Evolutionary conservation across 352 stramenopile species (phyloP), one percentile per base, ranked within the genome.

Genomic region (Elongisporangium undulatum): DNA sequence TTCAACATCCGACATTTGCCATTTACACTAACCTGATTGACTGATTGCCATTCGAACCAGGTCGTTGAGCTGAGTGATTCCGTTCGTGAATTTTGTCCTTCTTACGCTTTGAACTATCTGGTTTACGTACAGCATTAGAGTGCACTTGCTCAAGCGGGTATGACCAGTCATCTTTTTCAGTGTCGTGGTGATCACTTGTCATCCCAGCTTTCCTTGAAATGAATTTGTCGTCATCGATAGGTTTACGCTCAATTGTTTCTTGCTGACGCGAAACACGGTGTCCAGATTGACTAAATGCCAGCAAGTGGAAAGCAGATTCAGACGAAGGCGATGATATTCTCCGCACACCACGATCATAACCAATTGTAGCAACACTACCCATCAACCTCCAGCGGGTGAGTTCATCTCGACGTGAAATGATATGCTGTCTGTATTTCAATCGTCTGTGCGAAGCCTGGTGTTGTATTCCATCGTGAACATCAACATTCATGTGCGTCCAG

Each of bases 401-500:
- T 52, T 77, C 69, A 7, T 64, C 58, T 7, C 65, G 69, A 38
- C 69, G 69, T 16, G 65, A 49, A 21, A 63, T 56, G 9, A 74
- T 41, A 15, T 15, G 29, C 8, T 41, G 29, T 6, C 9, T 6
- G 29, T 41, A 4, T 41, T 41, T 41, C 1, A 41, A 2, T 15
- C 29, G 4, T 41, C 29, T 41, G 29, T 13, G 13, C 9, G 29
- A 41, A 41, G 29, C 29, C 13, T 41, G 29, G 1, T 41, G 29
- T 41, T 41, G 29, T 9, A 9, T 4, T 41, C 29, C 29, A 41
- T 41, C 29, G 8, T 41, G 29, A 41, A 67, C 66, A 13, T 71
- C 59, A 7, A 58, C 26, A 49, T 19, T 51, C 34, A 65, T 49
- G 29, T 86, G 66, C 10, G 79, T 87, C 19, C 84, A 56, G n/a